A percentile compares a stretch with the other conserved stretches of the same genome.
Evolutionary conservation across 306 rosid species (phyloP).

Genomic region (Sesbania bispinosa): DNA sequence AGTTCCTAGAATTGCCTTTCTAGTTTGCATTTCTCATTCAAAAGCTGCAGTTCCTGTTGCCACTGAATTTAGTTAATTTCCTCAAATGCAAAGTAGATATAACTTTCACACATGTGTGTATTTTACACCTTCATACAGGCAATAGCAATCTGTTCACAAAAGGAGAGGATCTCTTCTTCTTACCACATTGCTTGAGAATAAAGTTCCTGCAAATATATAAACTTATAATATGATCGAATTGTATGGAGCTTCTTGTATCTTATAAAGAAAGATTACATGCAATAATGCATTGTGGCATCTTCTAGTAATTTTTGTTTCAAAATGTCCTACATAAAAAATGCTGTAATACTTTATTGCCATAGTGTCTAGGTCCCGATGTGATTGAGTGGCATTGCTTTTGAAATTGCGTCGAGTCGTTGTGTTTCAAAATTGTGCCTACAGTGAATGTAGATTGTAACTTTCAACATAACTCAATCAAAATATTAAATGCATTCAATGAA

Average conservation of each 20-base stretch:
- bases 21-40: slow-evolving; percentile 79
- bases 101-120: neutral
- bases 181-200: slow-evolving; percentile 56
- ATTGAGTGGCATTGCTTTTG: slow-evolving; percentile 40
- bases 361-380: slow-evolving; percentile 59
- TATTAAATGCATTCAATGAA: neutral
- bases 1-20: slow-evolving; percentile 85
- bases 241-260: slow-evolving; percentile 12
- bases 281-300: neutral
- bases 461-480: slow-evolving; percentile 18
- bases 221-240: slow-evolving; percentile 25
- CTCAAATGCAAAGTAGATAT: slow-evolving; percentile 10
- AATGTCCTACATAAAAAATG: neutral
- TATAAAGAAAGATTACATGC: slow-evolving; percentile 14
- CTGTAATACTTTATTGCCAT: slow-evolving; percentile 43
- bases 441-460: slow-evolving; percentile 14
- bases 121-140: slow-evolving; percentile 68
- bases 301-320: neutral
- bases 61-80: slow-evolving; percentile 27
- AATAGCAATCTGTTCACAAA: slow-evolving; percentile 71
- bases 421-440: slow-evolving; percentile 49
- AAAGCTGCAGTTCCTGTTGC: slow-evolving; percentile 69
- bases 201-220: slow-evolving; percentile 69
- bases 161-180: slow-evolving; percentile 79
- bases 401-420: slow-evolving; percentile 41